These are phyloP conservation scores for Peribolospora kevripleyi DNA, from an alignment of 768 basidiomycete genomes.

Conservation along the genomic window DNA sequence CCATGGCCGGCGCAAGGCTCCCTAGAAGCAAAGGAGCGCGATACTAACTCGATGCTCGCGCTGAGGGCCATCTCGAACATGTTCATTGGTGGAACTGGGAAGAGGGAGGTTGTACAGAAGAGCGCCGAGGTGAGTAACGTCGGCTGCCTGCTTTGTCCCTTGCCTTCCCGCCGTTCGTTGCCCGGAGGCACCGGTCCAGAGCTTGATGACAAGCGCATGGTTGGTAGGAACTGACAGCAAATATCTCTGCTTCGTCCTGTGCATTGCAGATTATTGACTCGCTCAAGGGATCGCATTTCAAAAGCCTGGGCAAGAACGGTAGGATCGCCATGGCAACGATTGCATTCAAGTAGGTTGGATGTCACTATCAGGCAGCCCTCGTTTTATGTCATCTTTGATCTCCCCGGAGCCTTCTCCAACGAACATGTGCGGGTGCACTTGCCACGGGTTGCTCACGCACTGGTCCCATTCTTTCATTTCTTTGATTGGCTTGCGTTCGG, in stretches of 20 bases:
- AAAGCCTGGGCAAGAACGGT: constrained; percentile 38
- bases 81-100: constrained; percentile 23
- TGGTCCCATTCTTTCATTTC: not conserved
- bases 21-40: constrained; percentile 39
- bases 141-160: no score
- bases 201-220: not conserved
- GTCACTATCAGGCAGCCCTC: not conserved
- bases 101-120: constrained; percentile 9
- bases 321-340: constrained; percentile 57
- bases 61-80: constrained; percentile 58
- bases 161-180: not conserved
- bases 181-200: not conserved
- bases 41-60: constrained; percentile 62
- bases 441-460: not conserved
- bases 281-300: constrained; percentile 28
- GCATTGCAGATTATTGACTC: constrained; percentile 31
- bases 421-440: not conserved
- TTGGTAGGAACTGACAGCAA: not conserved
- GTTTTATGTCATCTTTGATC: no score
- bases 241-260: not conserved
- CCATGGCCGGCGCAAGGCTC: constrained; percentile 26
- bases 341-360: constrained; percentile 52
- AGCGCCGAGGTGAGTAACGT: constrained; percentile 9
- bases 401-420: not conserved
- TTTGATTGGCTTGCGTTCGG: not conserved